A percentile compares a stretch with the other conserved stretches of the same genome.
Evolutionary conservation across 2,329 filamentous ascomycete species (phyloP).

Genomic region (Fusarium temperatum): DNA sequence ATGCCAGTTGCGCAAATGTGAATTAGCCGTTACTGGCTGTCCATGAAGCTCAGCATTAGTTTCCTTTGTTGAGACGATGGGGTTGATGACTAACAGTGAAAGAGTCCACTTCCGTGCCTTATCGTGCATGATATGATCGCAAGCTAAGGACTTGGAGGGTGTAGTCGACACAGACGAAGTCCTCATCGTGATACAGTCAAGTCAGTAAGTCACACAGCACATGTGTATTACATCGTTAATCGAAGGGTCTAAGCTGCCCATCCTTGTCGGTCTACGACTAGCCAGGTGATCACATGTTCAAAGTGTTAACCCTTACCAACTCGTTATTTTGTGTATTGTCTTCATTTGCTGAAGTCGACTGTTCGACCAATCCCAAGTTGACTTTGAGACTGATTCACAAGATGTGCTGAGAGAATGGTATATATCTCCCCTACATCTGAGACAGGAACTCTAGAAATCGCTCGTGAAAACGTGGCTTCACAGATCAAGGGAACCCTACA

Average conservation of each 20-base stretch:
- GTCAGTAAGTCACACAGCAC: neutral
- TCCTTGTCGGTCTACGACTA: neutral
- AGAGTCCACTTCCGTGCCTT: neutral
- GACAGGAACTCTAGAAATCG: too few relatives aligned
- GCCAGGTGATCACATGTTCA: neutral
- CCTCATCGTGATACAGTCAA: neutral
- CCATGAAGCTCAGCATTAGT: neutral
- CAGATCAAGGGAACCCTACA: neutral
- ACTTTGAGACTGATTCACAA: neutral
- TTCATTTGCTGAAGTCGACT: neutral
- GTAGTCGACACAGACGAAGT: neutral
- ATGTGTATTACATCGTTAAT: neutral
- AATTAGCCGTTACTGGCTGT: neutral
- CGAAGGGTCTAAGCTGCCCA: neutral
- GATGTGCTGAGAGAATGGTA: too few relatives aligned
- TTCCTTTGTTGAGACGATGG: neutral
- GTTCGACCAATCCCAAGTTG: neutral
- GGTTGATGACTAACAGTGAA: neutral
- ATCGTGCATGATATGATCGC: neutral
- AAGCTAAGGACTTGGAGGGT: neutral
- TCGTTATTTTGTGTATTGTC: neutral
- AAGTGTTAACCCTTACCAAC: neutral
- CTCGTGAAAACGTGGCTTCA: neutral
- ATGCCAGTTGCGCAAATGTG: too few relatives aligned
- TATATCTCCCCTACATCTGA: too few relatives aligned